A percentile compares a stretch with the other conserved stretches of the same genome.
Evolutionary conservation across 2,329 filamentous ascomycete genomes (phyloP).

Genomic region (Aspergillus neotritici): DNA sequence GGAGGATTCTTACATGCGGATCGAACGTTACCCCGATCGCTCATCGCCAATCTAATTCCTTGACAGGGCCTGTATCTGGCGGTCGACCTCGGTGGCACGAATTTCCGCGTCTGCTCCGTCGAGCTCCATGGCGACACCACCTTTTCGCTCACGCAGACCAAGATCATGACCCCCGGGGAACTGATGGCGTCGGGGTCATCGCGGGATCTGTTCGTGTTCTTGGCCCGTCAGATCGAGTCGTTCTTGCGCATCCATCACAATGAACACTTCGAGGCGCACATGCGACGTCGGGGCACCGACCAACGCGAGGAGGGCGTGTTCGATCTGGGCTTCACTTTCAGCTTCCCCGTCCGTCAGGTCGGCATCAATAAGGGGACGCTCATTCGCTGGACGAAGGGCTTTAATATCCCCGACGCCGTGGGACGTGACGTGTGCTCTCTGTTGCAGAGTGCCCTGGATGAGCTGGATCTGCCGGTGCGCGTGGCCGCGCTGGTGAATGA

Average conservation of each 20-base stretch:
- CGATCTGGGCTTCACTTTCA: conserved; percentile 97
- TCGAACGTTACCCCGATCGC: not conserved
- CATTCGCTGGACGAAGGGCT: conserved; percentile 98
- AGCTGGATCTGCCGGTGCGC: conserved; percentile 76
- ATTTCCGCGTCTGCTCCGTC: conserved; percentile 96
- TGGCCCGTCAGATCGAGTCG: conserved; percentile 83
- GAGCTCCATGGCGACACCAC: conserved; percentile 89
- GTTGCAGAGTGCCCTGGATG: conserved; percentile 83
- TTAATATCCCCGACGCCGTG: conserved; percentile 89
- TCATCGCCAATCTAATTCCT: conserved; percentile 12
- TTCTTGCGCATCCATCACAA: conserved; percentile 85
- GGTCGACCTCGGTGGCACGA: conserved; percentile 95
- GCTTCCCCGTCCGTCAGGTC: conserved; percentile 88
- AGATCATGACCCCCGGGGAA: conserved; percentile 81
- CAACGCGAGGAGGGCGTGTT: conserved; percentile 72
- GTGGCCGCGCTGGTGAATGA: conserved; percentile 97
- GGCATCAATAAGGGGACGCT: conserved; percentile 93
- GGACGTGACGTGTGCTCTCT: conserved; percentile 92
- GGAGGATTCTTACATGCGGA: conserved; percentile 6
- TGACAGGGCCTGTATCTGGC: conserved; percentile 87
- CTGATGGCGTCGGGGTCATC: conserved; percentile 86
- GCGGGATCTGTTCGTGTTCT: conserved; percentile 81
- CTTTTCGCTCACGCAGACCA: conserved; percentile 87
- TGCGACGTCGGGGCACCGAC: conserved; percentile 58
- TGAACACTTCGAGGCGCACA: conserved; percentile 72